phyloP scores from a whole-genome alignment of 2,329 filamentous ascomycete species.

The Fusarium nygamai region DNA sequence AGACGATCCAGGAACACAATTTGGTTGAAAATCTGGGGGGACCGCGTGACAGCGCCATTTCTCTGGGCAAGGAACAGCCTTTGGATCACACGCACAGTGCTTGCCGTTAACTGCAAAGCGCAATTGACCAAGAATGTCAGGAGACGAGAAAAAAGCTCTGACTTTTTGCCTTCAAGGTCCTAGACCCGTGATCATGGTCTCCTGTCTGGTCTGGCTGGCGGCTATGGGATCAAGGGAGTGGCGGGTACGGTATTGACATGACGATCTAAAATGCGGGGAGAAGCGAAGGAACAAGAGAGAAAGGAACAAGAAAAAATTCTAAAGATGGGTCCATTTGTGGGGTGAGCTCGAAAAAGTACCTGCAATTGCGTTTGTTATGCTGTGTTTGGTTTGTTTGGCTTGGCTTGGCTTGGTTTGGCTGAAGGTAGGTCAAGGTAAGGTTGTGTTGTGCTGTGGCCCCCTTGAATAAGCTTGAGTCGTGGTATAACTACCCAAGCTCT shows the following conservation, averaged over 20 bases:
- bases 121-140: not conserved
- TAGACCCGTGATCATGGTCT: not conserved
- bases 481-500: constrained; percentile 38
- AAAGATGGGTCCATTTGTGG: constrained; percentile 37
- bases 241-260: constrained; percentile 4
- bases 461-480: constrained; percentile 1
- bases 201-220: not conserved
- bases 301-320: not conserved
- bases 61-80: constrained; percentile 1
- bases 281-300: not conserved
- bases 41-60: constrained; percentile 42
- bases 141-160: not conserved
- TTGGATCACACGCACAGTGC: constrained; percentile 37
- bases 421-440: constrained; percentile 18
- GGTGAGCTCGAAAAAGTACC: constrained; percentile 32
- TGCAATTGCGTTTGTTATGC: constrained; percentile 26
- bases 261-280: constrained; percentile 37
- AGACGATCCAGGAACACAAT: constrained; percentile 39
- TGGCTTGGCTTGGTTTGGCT: constrained; percentile 8
- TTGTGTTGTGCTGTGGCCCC: not conserved
- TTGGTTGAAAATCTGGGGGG: constrained; percentile 26
- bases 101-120: constrained; percentile 46
- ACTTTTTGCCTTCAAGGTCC: not conserved
- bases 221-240: not conserved
- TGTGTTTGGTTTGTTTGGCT: not conserved